phyloP scores from a whole-genome alignment of 306 rosid genomes.

The Medicago truncatula region MtrunA17r5.0-ANR NC_053045.1:57577001-57577500 shows the following conservation, averaged over 20 bases:
- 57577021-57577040: not conserved
- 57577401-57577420: constrained; percentile 18
- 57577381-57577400: constrained; percentile 30
- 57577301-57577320: constrained; percentile 19
- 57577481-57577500: constrained; percentile 30
- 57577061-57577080: constrained; percentile 15
- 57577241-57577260: constrained; percentile 15
- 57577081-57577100: too few relatives aligned
- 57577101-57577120: too few relatives aligned
- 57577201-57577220: not conserved
- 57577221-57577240: constrained; percentile 10
- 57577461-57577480: constrained; percentile 37
- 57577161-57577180: too few relatives aligned
- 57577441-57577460: constrained; percentile 18
- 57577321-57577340: constrained; percentile 6
- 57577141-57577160: too few relatives aligned
- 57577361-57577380: constrained; percentile 30
- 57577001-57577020: not conserved
- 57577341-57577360: constrained; percentile 15
- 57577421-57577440: not conserved
- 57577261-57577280: constrained; percentile 15
- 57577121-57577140: too few relatives aligned
- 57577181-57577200: too few relatives aligned
- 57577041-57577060: not conserved
- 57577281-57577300: not conserved